Base-by-base conservation (phyloP, 345 rosid species). In the Kernera saxatilis region DNA sequence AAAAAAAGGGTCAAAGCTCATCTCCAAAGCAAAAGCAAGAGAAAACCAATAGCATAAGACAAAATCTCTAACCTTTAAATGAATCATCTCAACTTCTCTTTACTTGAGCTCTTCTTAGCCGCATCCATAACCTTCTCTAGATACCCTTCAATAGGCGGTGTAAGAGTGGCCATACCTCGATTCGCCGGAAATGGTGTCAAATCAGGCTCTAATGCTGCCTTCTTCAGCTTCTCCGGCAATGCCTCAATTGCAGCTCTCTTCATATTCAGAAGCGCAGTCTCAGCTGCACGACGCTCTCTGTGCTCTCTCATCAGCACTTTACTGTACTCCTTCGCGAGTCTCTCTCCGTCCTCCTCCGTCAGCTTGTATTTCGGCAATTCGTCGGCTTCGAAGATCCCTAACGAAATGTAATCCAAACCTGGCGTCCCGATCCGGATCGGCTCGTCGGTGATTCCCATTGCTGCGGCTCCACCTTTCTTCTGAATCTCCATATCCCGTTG, bases 81-180 rank as follows among this genome's bases (percentile, higher is more conserved):
- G 48, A 46, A 67, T 88, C 83, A 93, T 81, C 98, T 88, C 66
- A 87, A 77, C 85, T 91, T 93, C 81, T 87, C 88, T 73, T 78
- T 86, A 19, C 84, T 82, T 1, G 91, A 77, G 49, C 89, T 83
- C 77, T 80, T 74, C 87, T 62, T 85, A 0, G 97, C 82, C 0
- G 99, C 99, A 65, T 91, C 99, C 73, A 72, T 88, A 18, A 94
- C 82, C 84, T 88, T 86, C 71, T 94, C 92, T 35, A 85, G 84
- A 66, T 94, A 91, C 50, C 97, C 97, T 78, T 91, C 95, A 75
- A 91, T 94, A 3, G 99, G 97, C 3, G 97, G 96, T n/a, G 97
- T 91, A 60, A 94, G 84, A 1, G 96, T 84, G 0, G 97, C 93
- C 97, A 89, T 86, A 58, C 85, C 86, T 66, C 95, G 79, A 63